phyloP scores from a whole-genome alignment of 345 rosid genomes.

The Noccaea caerulescens region DNA sequence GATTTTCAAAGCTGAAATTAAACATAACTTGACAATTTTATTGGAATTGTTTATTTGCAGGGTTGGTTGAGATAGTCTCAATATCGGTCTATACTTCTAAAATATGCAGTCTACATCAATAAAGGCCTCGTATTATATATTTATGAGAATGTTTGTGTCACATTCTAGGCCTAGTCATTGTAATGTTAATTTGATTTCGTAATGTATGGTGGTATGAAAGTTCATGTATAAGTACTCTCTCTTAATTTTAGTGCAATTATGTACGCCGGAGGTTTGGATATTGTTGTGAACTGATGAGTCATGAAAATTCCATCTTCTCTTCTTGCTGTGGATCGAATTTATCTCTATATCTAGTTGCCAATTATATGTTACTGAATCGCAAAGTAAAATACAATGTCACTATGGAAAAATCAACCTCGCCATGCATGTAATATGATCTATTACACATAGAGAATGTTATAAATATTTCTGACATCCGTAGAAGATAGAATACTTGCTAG shows the following conservation, averaged over 20 bases:
- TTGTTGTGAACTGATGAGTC: no score
- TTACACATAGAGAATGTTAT: not conserved
- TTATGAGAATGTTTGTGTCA: constrained; percentile 24
- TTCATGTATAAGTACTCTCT: not conserved
- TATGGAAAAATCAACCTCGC: no score
- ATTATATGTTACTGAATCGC: no score
- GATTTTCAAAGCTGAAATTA: not conserved
- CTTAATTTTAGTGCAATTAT: not conserved
- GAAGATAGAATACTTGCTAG: not conserved
- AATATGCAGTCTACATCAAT: constrained; percentile 18
- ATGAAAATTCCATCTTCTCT: no score
- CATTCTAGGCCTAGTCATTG: not conserved
- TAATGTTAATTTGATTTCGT: constrained; percentile 15
- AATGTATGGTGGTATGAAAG: not conserved
- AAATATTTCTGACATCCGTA: not conserved
- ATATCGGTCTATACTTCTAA: not conserved
- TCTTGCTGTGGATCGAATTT: no score
- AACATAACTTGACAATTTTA: constrained; percentile 7
- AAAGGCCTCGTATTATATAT: constrained; percentile 13
- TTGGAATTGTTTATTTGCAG: constrained; percentile 17
- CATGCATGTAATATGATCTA: no score
- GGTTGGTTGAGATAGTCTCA: constrained; percentile 34
- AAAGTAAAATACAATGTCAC: no score
- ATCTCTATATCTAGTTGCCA: no score
- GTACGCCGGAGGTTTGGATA: no score